phyloP scores from a whole-genome alignment of 805 yeast species.

The Dipodascus geniculatus region DNA sequence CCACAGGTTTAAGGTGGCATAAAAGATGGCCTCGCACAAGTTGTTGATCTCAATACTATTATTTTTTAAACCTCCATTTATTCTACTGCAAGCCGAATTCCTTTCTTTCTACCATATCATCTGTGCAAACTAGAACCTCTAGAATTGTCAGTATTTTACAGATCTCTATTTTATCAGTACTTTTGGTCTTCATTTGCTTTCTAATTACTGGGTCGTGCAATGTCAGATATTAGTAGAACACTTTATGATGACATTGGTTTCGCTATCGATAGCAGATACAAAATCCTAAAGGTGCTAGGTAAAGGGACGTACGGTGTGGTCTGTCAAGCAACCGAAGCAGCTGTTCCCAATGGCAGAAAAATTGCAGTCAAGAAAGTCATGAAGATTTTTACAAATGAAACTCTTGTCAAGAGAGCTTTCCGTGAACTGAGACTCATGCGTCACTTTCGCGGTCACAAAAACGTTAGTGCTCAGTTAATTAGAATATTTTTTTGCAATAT shows the following conservation, averaged over 20 bases:
- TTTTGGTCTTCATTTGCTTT: background rate
- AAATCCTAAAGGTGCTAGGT: slow-evolving; percentile 49
- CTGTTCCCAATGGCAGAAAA: slow-evolving; percentile 32
- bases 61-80: background rate
- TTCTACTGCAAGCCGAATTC: background rate
- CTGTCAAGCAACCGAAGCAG: slow-evolving; percentile 42
- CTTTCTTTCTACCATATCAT: background rate
- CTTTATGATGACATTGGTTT: slow-evolving; percentile 25
- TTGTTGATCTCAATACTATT: background rate
- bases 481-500: background rate
- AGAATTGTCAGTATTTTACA: background rate
- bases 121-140: background rate
- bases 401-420: slow-evolving; percentile 64
- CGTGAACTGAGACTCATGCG: slow-evolving; percentile 75
- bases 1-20: background rate
- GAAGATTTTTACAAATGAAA: slow-evolving; percentile 53
- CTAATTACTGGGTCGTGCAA: background rate
- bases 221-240: slow-evolving; percentile 2
- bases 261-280: slow-evolving; percentile 49
- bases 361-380: slow-evolving; percentile 78
- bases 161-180: background rate
- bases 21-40: background rate
- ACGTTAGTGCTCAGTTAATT: slow-evolving; percentile 29
- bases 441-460: slow-evolving; percentile 75
- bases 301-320: slow-evolving; percentile 84